Evolutionary conservation across 345 rosid genomes (phyloP), one percentile per base, ranked within the genome.

Genomic region (Euphorbia lathyris): DNA sequence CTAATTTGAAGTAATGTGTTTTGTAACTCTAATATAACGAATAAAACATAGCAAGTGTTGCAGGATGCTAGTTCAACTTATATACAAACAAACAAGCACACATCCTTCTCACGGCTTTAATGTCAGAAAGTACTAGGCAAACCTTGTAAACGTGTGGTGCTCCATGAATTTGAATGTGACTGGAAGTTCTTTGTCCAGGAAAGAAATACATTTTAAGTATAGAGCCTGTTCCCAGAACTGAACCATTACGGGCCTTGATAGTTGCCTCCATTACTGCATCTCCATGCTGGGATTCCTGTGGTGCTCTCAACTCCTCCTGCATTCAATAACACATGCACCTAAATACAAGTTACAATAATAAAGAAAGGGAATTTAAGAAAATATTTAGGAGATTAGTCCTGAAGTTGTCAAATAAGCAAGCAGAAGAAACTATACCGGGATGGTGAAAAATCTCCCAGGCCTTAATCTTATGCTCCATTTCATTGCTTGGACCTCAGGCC

Each of bases 251-350:
- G 27, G 87, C 87, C 69, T 81, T 92, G 71, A 95, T 88, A 63
- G 89, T 86, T 42, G 97, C 90, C 76, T 95, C 99, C 99, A 95
- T 91, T 52, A 88, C 92, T 72, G 98, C 97, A 84, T 95, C 99
- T 45, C 99, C 97, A 45, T 86, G 95, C 64, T 87, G 96, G 66
- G 86, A 82, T 83, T 91, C 97, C 58, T 84, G 89, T 7, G 88
- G 87, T 70, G 87, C 83, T 81, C 99, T 86, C 85, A 92, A 65
- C 69, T 79, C 99, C 85, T 86, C 97, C 97, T 93, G 78, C 74
- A 79, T 62, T 51, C 69, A 65, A 77, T 63, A 64, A 45, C 51
- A 71, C 52, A 51, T 55, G 34, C 66, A 57, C 47, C 65, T 32
- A 70, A 26, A 30, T 56, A 29, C 20, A 59, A 58, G 65, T 16